Evolutionary conservation across 352 stramenopile genomes (phyloP), one percentile per base, ranked within the genome.

Genomic region (Globisporangium barbulae): DNA sequence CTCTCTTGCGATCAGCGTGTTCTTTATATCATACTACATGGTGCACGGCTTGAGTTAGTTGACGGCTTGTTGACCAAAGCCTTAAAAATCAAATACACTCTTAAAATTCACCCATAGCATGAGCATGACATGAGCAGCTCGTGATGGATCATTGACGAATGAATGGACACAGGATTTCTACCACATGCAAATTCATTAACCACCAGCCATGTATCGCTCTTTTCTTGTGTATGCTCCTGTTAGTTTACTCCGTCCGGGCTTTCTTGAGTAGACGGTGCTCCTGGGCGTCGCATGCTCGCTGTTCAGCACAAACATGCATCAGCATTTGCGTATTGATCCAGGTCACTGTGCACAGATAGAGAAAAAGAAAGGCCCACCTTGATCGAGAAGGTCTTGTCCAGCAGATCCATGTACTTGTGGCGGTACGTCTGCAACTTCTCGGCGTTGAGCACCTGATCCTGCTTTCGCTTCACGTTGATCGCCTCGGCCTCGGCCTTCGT

Each of bases 361-460:
- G 30, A 17, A 52, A 21, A 45, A 17, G 28, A n/a, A 5, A 9
- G 25, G 47, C 63, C 17, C 31, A 81, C 73, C 71, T 88, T 84
- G 56, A 90, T 90, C 13, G 74, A 55, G 15, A 72, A 70, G 58
- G 89, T 90, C 67, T 92, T 90, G 45, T 58, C 64, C n/a, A 90
- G 61, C 67, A 94, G 68, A 6, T 88, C 75, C 49, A 84, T 64
- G 54, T 85, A 84, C 41, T 75, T 84, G 64, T 65, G 77, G 55
- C 77, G 65, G 61, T 91, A 88, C 37, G 52, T 75, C 17, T 76
- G 64, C 49, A 94, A 65, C 62, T 92, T 91, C 10, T 66, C 35
- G 17, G 74, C 74, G 52, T 94, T 94, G 21, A 85, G 74, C 21
- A 71, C 52, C 59, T 94, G 85, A 6, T 90, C 78, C 60, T 92